Percentiles rank a stretch among this genome's conserved stretches.
Conservation (phyloP, 495 filamentous ascomycete species). For the Penicillium desertorum region DNA sequence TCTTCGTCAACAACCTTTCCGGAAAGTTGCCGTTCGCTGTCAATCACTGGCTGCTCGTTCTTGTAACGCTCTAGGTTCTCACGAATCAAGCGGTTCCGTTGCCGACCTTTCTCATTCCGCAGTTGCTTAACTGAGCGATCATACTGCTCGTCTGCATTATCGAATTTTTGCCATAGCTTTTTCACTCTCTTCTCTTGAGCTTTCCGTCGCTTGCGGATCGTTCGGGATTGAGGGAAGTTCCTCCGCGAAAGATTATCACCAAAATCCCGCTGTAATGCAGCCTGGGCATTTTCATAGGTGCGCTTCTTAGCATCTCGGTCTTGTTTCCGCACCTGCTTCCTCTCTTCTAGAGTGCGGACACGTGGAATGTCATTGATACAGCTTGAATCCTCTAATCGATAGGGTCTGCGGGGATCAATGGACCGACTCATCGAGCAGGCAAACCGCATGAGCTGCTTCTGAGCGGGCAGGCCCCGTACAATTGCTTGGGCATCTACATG, state of each 20-base stretch:
- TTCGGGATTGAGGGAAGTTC: neutral
- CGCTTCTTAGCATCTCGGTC: constrained; percentile 8
- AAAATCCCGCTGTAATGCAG: constrained; percentile 13
- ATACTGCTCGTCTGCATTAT: constrained; percentile 24
- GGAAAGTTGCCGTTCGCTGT: constrained; percentile 30
- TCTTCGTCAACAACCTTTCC: constrained; percentile 29
- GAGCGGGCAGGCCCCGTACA: constrained; percentile 27
- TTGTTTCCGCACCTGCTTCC: constrained; percentile 11
- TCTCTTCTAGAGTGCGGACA: constrained; percentile 15
- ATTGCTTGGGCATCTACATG: constrained; percentile 36
- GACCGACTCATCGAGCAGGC: constrained; percentile 34
- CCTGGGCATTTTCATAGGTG: constrained; percentile 17
- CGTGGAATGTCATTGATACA: constrained; percentile 23
- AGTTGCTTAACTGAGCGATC: constrained; percentile 15
- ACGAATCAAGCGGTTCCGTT: constrained; percentile 23
- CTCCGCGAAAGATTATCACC: constrained; percentile 10
- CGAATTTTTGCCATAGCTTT: constrained; percentile 12
- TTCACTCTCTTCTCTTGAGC: constrained; percentile 8
- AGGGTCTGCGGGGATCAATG: constrained; percentile 37
- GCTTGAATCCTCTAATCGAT: constrained; percentile 21
- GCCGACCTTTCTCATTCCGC: constrained; percentile 27
- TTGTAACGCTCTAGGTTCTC: constrained; percentile 33
- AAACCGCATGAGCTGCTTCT: constrained; percentile 36
- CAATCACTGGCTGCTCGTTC: constrained; percentile 35
- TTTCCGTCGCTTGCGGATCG: constrained; percentile 3